Evolutionary conservation across 768 basidiomycete species (phyloP).

Genomic region (Suillus variegatus): DNA sequence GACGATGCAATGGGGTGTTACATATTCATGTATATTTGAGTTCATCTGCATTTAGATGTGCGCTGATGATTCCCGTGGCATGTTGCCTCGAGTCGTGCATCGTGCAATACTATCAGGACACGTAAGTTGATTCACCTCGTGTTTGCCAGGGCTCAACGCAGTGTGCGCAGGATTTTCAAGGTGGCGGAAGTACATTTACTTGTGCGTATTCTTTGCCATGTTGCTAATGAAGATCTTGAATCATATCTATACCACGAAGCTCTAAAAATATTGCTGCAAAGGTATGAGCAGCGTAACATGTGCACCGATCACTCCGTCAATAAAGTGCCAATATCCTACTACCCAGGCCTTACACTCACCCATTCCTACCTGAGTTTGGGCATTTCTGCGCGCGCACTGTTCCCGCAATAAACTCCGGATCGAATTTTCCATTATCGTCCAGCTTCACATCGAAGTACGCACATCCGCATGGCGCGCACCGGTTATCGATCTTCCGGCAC

Average conservation of each 20-base stretch:
- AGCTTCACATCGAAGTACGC: constrained; percentile 30
- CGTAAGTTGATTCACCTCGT: background rate
- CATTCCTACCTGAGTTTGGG: constrained; percentile 29
- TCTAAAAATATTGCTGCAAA: background rate
- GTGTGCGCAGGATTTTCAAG: background rate
- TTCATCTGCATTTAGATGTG: background rate
- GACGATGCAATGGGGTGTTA: background rate
- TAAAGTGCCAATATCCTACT: constrained; percentile 28
- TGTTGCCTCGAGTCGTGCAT: background rate
- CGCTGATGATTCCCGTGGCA: background rate
- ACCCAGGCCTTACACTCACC: constrained; percentile 26
- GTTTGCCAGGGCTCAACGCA: background rate
- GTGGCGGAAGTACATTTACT: background rate
- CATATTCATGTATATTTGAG: background rate
- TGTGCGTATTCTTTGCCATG: background rate
- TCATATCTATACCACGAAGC: background rate
- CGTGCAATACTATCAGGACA: background rate
- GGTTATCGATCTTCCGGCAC: constrained; percentile 30
- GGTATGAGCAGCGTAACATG: background rate
- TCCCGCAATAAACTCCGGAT: constrained; percentile 33
- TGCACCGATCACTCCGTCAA: background rate
- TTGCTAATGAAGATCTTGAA: background rate
- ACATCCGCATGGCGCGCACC: constrained; percentile 29
- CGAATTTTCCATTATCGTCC: constrained; percentile 26
- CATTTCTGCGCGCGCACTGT: constrained; percentile 30